Conservation (phyloP, 495 filamentous ascomycete genomes). For the Lepidopterella palustris region DNA sequence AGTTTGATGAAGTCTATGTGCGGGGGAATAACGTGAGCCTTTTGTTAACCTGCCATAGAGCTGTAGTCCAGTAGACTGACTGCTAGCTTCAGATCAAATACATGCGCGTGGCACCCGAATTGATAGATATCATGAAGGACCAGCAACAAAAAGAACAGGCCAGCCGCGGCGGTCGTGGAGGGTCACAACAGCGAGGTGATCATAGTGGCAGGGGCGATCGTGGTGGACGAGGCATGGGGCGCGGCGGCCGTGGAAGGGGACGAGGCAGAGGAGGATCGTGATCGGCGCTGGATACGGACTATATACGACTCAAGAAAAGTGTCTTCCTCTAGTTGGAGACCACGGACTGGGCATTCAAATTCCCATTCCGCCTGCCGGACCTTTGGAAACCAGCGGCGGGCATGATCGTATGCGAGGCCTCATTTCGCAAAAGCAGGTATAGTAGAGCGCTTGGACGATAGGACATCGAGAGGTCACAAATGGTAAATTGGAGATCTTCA, state of each 20-base stretch:
- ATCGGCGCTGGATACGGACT: conserved; percentile 16
- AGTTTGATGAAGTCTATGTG: conserved; percentile 88
- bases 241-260: conserved; percentile 46
- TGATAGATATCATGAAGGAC: conserved; percentile 88
- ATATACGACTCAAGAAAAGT: neutral
- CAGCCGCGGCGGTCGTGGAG: conserved; percentile 47
- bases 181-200: conserved; percentile 56
- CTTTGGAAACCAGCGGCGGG: too few relatives aligned
- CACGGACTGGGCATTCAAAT: too few relatives aligned
- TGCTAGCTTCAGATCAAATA: conserved; percentile 90
- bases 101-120: conserved; percentile 89
- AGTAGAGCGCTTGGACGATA: too few relatives aligned
- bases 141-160: conserved; percentile 63
- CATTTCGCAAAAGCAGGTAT: too few relatives aligned
- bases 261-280: conserved; percentile 47
- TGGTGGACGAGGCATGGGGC: conserved; percentile 48
- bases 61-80: conserved; percentile 1
- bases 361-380: too few relatives aligned
- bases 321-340: neutral
- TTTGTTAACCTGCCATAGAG: neutral
- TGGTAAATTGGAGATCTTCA: too few relatives aligned
- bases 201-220: conserved; percentile 50
- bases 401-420: too few relatives aligned
- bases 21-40: conserved; percentile 81
- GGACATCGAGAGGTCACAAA: too few relatives aligned